phyloP scores from a whole-genome alignment of 176 grass and related monocot species.

The Thinopyrum elongatum region DNA sequence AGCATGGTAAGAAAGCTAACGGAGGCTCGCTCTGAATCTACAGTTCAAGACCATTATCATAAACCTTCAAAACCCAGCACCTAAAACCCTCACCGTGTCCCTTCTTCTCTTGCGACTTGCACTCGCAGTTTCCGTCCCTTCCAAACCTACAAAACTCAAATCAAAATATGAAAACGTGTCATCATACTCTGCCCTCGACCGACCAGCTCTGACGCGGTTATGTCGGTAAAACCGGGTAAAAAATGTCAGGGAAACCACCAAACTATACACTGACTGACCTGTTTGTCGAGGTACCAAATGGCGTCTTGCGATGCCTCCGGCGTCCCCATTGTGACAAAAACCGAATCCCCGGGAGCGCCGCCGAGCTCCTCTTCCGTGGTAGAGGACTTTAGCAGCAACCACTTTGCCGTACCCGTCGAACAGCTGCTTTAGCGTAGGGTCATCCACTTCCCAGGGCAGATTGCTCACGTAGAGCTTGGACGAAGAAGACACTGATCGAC shows the following conservation, averaged over 20 bases:
- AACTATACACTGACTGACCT: background rate
- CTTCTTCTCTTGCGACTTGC: background rate
- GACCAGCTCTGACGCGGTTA: background rate
- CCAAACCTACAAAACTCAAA: background rate
- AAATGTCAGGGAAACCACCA: no score
- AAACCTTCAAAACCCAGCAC: background rate
- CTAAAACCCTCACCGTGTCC: slow-evolving; percentile 32
- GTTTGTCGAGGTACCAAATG: background rate
- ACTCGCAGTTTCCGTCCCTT: background rate
- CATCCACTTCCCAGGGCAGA: background rate
- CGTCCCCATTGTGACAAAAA: background rate
- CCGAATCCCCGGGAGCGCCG: background rate
- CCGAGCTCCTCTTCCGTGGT: background rate
- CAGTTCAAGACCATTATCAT: slow-evolving; percentile 7
- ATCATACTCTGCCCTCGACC: background rate
- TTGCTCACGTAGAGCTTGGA: background rate
- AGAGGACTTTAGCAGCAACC: background rate
- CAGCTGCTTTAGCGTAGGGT: background rate
- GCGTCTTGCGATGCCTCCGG: background rate
- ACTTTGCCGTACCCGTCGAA: background rate
- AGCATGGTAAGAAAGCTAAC: background rate
- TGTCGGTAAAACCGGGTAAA: background rate
- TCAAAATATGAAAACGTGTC: background rate
- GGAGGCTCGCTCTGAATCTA: background rate
- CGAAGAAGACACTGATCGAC: slow-evolving; percentile 7